Percentiles rank a stretch among this genome's conserved stretches.
phyloP scores from a whole-genome alignment of 306 rosid genomes.

The Glycine soja region DNA sequence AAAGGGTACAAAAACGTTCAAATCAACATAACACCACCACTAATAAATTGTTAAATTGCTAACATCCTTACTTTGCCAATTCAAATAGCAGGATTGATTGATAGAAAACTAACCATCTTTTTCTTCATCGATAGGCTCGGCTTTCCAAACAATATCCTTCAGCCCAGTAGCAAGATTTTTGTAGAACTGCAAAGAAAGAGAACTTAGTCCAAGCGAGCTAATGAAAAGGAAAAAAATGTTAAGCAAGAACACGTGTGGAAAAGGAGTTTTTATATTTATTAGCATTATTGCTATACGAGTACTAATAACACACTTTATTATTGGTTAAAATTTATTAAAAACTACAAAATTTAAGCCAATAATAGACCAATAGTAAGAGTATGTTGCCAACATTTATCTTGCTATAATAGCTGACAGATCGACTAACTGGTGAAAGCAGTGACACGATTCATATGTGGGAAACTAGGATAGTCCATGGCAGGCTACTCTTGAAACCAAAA shows the following conservation, averaged over 20 bases:
- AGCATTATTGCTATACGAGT: too few species aligned
- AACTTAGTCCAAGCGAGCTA: conserved; percentile 36
- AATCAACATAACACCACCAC: neutral
- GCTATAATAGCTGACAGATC: neutral
- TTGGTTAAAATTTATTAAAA: too few species aligned
- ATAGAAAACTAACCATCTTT: conserved; percentile 60
- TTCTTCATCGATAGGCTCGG: conserved; percentile 71
- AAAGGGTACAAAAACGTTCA: neutral
- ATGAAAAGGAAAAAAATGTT: neutral
- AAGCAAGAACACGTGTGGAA: too few species aligned
- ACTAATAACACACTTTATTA: too few species aligned
- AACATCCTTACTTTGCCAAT: neutral
- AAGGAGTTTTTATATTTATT: too few species aligned
- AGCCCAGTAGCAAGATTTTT: conserved; percentile 77
- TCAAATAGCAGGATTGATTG: conserved; percentile 22
- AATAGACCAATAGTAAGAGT: too few species aligned
- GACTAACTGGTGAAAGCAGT: neutral
- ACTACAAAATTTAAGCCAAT: too few species aligned
- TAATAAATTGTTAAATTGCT: conserved; percentile 9
- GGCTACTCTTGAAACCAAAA: conserved; percentile 15
- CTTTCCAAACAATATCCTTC: conserved; percentile 90
- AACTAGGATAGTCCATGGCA: neutral
- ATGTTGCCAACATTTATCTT: too few species aligned
- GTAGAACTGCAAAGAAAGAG: conserved; percentile 72
- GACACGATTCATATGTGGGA: neutral